A percentile compares a stretch with the other conserved stretches of the same genome.
Evolutionary conservation across 129 eudicot genomes (phyloP).

Genomic region (sunflower (Helianthus annuus)): DNA sequence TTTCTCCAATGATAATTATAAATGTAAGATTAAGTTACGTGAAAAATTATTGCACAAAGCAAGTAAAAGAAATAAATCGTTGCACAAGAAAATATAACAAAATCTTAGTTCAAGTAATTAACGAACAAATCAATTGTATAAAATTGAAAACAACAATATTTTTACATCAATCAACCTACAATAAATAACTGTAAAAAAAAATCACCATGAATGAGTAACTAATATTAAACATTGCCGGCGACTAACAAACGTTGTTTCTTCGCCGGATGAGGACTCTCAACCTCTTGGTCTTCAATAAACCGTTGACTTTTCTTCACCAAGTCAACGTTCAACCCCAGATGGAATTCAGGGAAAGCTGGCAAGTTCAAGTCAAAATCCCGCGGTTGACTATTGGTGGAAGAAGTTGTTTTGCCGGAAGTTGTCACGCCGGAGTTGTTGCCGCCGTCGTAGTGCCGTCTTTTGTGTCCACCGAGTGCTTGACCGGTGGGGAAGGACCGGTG

Average conservation of each 20-base stretch:
- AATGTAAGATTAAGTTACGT: too few relatives aligned
- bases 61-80: background rate
- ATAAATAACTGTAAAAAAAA: constrained; percentile 6
- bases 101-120: background rate
- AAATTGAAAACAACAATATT: constrained; percentile 11
- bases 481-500: constrained; percentile 73
- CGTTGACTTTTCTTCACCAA: constrained; percentile 43
- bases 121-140: constrained; percentile 34
- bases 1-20: too few relatives aligned
- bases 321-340: constrained; percentile 52
- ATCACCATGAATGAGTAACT: constrained; percentile 1
- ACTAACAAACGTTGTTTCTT: constrained; percentile 52
- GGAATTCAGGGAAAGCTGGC: constrained; percentile 47
- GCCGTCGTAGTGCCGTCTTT: constrained; percentile 90
- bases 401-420: constrained; percentile 45
- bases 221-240: constrained; percentile 11
- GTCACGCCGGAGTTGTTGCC: constrained; percentile 50
- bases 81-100: background rate
- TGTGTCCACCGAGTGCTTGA: constrained; percentile 96
- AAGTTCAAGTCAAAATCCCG: constrained; percentile 57
- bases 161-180: constrained; percentile 28
- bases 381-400: constrained; percentile 38
- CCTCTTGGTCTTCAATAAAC: constrained; percentile 59
- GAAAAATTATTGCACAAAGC: too few relatives aligned
- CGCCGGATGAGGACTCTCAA: constrained; percentile 70